Evolutionary conservation across 129 eudicot species (phyloP), one percentile per base, ranked within the genome.

Genomic region (Calendula officinalis): DNA sequence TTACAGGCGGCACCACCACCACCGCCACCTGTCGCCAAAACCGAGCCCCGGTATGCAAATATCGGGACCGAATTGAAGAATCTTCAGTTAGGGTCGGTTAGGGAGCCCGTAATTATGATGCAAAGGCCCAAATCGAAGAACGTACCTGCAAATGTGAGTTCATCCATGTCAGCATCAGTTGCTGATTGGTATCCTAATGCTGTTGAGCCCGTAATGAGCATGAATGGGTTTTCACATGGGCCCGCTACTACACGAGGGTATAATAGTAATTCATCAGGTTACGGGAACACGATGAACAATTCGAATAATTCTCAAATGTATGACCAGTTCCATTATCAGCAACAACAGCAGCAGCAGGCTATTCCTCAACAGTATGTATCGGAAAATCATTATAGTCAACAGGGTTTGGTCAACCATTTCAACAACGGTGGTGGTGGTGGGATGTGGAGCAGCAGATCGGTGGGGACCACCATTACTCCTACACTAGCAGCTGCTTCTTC

Each of bases 401-500:
- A 22, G 30, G 30, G 30, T 22, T 22, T 22, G 30, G 30, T 22
- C 30, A 22, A 22, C 30, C 30, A 79, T 69, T 60, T 53, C 68
- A 74, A 71, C 60, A 81, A 71, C 5, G 75, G 74, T 67, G 84
- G 83, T 5, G 75, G 74, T 67, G 84, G 83, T 16, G 84, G 83
- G n/a, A 59, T 55, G 69, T 86, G 88, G 88, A 79, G 57, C 30
- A n/a, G n/a, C 64, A 74, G 82, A 60, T 62, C 64, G 48, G 62
- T 60, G 38, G 55, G 78, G 17, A 67, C 77, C 15, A 17, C 79
- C 48, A 54, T 80, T 44, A 81, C 91, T 34, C 97, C 95, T 11
- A 62, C 97, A 3, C 76, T 90, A n/a, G 82, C 95, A 8, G 80
- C 86, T 0, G 97, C 97, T 60, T 83, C 97, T 3, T 83, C 91